Base-by-base conservation (phyloP, 108 stramenopile genomes). In the Seminavis robusta region DNA sequence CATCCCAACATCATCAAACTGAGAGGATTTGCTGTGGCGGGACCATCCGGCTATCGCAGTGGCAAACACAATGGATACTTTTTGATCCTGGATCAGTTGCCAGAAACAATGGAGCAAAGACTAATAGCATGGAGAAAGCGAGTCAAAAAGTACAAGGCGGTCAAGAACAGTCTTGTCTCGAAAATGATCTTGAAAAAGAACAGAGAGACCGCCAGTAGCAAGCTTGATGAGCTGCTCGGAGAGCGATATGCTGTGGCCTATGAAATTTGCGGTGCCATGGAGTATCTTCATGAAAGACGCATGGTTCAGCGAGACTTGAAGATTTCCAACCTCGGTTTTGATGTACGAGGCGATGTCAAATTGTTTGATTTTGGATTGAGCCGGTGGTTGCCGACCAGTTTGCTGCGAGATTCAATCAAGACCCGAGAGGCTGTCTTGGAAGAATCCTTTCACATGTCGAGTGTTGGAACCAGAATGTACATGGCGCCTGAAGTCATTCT, bases 261-360 rank as follows among this genome's bases (percentile, higher is more conserved):
- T 29, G 74, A 84, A 47, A 54, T 88, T 23, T 63, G 80, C 0
- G 58, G 74, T 44, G 94, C 92, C 9, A 86, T 97, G 4, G 79
- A 90, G 40, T 86, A 91, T 39, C 88, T 98, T 56, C 97, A 98
- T 55, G 83, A 90, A 51, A 73, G 91, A 40, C 67, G 91, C 33
- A 94, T 98, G 27, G 90, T 98, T 42, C 90, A 94, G 72, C 92
- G 95, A 20, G 97, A 98, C 54, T 60, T 98, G 27, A 70, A 65
- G 53, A 33, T 48, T 17, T 4, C 37, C 34, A 59, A 67, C 48
- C 33, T 77, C 37, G 75, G 83, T 3, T 79, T 79, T 39, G 75
- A 77, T 52, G 33, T 71, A 4, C 7, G 47, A 10, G 67, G 57
- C 25, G 28, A 77, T 31, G 40, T 72, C 19, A 79, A 77, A 41